Base-by-base conservation (phyloP, 2,329 filamentous ascomycete species). In the Penicillium brasilianum region DNA sequence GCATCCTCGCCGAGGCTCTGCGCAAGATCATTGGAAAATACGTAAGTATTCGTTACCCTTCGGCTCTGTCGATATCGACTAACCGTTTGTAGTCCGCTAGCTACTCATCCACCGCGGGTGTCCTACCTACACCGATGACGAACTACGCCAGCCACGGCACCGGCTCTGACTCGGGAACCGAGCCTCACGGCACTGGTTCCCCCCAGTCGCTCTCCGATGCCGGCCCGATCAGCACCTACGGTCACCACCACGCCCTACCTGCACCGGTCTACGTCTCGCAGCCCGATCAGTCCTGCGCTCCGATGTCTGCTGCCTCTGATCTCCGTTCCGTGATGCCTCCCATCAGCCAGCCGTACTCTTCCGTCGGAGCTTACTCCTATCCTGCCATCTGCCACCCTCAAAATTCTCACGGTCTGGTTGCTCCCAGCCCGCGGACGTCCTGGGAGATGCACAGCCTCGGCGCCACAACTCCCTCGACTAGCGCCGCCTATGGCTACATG, bases 1-100 rank as follows among this genome's bases (percentile, higher is more conserved):
- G 93, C 77, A 92, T 95, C 62, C 84, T 99, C 48, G 86, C 87
- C 52, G 86, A 88, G 62, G 94, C 95, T 0, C 84, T 99, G 67
- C 96, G 96, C 85, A 99, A 99, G 83, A 98, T 99, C 72, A 96
- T 99, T 75, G 89, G 92, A 72, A 99, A 99, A 90, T 99, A 98
- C 78, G 87, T 88, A 80, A 79, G 87, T 85, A 64, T 61, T 62
- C 28, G 5, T 18, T 8, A 13, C 20, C 14, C 7, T 16, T 22
- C 8, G 3, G 6, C 5, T 11, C 28, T 3, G 11, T 13, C 20
- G 36, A 18, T 2, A 13, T 28, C 59, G 54, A 61, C 46, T n/a
- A 25, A 59, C 69, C 72, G 62, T 74, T 11, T 59, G 62, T 69
- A 88, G 86, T 88, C 87, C 69, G 87, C 87, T 60, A 89, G 86